Base-by-base conservation (phyloP, 768 basidiomycete genomes). In the Grammothele lineata region DNA sequence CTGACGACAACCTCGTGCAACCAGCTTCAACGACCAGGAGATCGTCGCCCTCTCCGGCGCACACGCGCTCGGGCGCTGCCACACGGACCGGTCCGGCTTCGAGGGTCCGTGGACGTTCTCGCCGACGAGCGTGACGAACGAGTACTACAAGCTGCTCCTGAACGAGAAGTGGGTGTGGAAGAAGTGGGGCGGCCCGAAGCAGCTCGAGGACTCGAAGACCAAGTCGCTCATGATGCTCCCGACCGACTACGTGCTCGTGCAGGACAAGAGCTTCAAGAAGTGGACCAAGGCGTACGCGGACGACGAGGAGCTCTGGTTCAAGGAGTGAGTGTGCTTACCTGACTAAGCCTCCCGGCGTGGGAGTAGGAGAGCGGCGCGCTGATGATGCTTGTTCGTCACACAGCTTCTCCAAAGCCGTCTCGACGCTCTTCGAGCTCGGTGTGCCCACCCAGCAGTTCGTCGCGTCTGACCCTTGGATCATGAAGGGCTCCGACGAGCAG, bases 81-180 rank as follows among this genome's bases (percentile, higher is more conserved):
- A 99, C 74, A 48, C 73, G 47, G 78, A 89, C 67, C 81, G 57
- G 43, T 88, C 86, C 47, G 89, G 88, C 34, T 94, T 85, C 63
- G 83, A 88, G 6, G 92, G 88, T 10, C 92, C 89, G n/a, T 92
- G 88, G 91, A 92, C 92, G 2, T 93, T 94, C 80, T 89, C 91
- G 14, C 92, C 93, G 3, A 89, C 81, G 18, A 89, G 89, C 3
- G 64, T 93, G 58, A 85, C 87, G 34, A 93, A 94, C 65, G 89
- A 90, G 60, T 94, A 72, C 72, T 93, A 70, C 80, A 83, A 82
- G 58, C 78, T 97, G 22, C 75, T 99, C 48, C 81, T 92, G 58
- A 77, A 83, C 57, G 92, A 96, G 75, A 90, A 81, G 80, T 91
- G 89, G 88, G 75, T 82, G n/a, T 95, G 93, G 93, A 87, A 78